Evolutionary conservation across 2,329 filamentous ascomycete genomes (phyloP), one percentile per base, ranked within the genome.

Genomic region (Hawksworthiomyces lignivorus): DNA sequence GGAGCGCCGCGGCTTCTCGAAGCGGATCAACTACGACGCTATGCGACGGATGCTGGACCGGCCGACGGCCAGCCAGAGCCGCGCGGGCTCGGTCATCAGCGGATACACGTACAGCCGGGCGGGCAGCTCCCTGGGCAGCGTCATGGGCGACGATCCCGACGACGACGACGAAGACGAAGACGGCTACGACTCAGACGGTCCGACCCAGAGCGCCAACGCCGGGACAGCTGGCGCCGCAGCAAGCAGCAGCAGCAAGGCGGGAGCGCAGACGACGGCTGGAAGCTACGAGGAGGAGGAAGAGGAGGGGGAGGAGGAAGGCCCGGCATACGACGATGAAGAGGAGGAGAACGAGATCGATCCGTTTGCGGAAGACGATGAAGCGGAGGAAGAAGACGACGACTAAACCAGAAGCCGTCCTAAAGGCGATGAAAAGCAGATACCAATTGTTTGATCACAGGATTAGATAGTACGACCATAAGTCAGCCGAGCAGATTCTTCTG

Each of bases 1-100:
- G 58, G 82, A 84, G 61, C 75, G 79, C 43, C 69, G 82, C 28
- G 75, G 75, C 0, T 84, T 79, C 61, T 84, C 80, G 45, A 84
- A 82, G 62, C 80, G 84, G 53, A 84, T 87, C 57, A 86, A 87
- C 52, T 87, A 87, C 58, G 75, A 77, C 40, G 75, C 73, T 31
- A 74, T 82, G 49, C 65, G 70, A 36, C 71, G 65, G 43, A 68
- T 81, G 38, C 79, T 81, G 44, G 69, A 73, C 51, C 60, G 63
- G 48, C 59, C 62, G 17, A 60, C 64, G 1, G 31, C 10, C 11
- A 37, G 37, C 2, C 26, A 62, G 57, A 60, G 58, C 4, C 64
- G 66, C 0, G 64, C 69, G 2, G 72, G 72, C 0, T 74, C 71
- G 9, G 65, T 65, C 2, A 12, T 4, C 2, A 75, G 70, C 43